Evolutionary conservation across 129 eudicot species (phyloP), one percentile per base, ranked within the genome.

Genomic region (Ambrosia trifida): DNA sequence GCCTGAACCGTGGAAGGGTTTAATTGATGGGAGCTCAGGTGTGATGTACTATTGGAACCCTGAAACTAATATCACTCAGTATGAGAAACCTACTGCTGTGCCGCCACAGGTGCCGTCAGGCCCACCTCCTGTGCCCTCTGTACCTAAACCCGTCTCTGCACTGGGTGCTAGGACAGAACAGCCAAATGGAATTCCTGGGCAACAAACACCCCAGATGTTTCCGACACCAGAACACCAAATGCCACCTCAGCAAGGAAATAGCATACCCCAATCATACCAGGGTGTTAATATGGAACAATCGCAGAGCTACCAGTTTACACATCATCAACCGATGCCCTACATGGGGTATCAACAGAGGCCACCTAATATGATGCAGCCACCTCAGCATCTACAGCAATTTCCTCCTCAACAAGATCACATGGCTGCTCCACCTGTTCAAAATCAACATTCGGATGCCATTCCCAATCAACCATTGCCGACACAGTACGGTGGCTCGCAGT

Each of bases 1-100:
- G 68, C 98, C 96, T 10, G 86, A 87, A 79, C 98, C 98, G 0
- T 94, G 98, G 96, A 94, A 89, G 70, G 96, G 98, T 33, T 84
- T 94, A 63, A 81, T 94, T 80, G 96, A 94, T 64, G 96, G 98
- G 74, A 89, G 88, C 66, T 73, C 90, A 2, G 98, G 98, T 73
- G 76, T 84, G 58, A 35, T 78, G 45, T 94, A 94, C 73, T 94
- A 85, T 51, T 94, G 98, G 98, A 94, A 94, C 78, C 98, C 95
- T 3, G 98, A 94, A 66, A 89, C 96, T 19, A 89, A 89, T 60
- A 65, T 85, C 72, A 94, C 98, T 30, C 98, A 94, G 76, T 89
- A 94, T 60, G 98, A 94, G 82, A 94, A 85, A 70, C 98, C 98
- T 24, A 14, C 78, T 11, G 67, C 85, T 59, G 79, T 75, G 6